Evolutionary conservation across 306 rosid genomes (phyloP).

Genomic region (Fragaria ananassa): DNA sequence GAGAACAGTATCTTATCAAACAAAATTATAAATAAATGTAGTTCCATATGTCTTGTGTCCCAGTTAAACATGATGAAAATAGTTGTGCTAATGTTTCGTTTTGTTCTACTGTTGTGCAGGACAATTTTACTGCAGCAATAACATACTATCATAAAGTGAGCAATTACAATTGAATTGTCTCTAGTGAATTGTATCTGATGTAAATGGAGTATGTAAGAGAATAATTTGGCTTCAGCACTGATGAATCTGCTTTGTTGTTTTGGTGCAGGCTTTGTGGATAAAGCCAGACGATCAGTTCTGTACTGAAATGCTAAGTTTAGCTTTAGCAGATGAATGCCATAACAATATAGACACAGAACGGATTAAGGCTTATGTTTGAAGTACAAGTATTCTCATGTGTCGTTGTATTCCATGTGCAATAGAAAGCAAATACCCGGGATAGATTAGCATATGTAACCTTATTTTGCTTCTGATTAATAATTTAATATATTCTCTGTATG

Average conservation of each 20-base stretch:
- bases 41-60: neutral
- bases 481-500: conserved; percentile 5
- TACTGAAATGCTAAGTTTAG: conserved; percentile 85
- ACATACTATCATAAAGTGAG: conserved; percentile 85
- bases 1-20: neutral
- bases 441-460: neutral
- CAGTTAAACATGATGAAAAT: conserved; percentile 2
- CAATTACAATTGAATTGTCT: neutral
- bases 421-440: neutral
- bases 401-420: conserved; percentile 23
- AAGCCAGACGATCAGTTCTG: conserved; percentile 85
- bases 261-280: conserved; percentile 78
- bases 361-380: conserved; percentile 29
- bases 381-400: neutral
- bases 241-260: conserved; percentile 25
- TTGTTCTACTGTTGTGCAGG: conserved; percentile 45
- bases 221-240: neutral
- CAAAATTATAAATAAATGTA: neutral
- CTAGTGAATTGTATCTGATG: neutral
- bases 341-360: conserved; percentile 36
- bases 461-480: too few species aligned
- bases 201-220: neutral
- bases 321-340: conserved; percentile 68
- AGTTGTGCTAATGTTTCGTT: conserved; percentile 15
- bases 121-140: conserved; percentile 68